phyloP scores from a whole-genome alignment of 257 asterid species.

The Apocynum venetum region DNA sequence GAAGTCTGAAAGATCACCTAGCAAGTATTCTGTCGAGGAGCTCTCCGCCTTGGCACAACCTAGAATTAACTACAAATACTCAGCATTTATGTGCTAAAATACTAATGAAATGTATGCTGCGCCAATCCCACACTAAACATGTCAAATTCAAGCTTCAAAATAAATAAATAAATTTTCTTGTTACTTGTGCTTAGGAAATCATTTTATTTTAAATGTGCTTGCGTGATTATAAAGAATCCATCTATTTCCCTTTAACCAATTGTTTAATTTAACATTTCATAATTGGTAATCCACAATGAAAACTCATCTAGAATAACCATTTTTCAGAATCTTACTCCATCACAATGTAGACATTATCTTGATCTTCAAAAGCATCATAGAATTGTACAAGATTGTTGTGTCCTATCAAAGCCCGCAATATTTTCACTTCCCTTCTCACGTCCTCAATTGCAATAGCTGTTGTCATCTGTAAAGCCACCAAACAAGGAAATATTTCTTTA shows the following conservation, averaged over 20 bases:
- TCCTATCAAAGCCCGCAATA: conserved; percentile 51
- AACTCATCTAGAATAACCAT: neutral
- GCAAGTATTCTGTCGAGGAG: conserved; percentile 61
- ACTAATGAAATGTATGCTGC: neutral
- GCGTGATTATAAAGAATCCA: neutral
- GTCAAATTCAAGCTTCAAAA: conserved; percentile 1
- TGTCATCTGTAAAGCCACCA: conserved; percentile 46
- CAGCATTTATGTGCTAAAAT: neutral
- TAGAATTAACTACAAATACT: conserved; percentile 19
- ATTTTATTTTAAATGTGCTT: neutral
- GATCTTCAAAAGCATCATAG: conserved; percentile 65
- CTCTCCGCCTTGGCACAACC: conserved; percentile 80
- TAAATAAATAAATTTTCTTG: too few relatives aligned
- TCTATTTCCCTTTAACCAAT: neutral
- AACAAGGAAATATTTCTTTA: conserved; percentile 1
- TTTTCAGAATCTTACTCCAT: conserved; percentile 57
- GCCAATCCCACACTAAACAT: neutral
- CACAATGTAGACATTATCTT: conserved; percentile 54
- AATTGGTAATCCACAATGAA: neutral
- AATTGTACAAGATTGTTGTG: conserved; percentile 53
- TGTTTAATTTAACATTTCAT: neutral
- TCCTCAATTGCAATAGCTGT: conserved; percentile 66
- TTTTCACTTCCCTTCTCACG: conserved; percentile 62
- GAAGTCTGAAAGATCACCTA: conserved; percentile 32
- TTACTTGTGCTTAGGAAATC: neutral